These are phyloP conservation scores for Saposhnikovia divaricata DNA, from an alignment of 129 eudicot genomes.

Conservation along the genomic window DNA sequence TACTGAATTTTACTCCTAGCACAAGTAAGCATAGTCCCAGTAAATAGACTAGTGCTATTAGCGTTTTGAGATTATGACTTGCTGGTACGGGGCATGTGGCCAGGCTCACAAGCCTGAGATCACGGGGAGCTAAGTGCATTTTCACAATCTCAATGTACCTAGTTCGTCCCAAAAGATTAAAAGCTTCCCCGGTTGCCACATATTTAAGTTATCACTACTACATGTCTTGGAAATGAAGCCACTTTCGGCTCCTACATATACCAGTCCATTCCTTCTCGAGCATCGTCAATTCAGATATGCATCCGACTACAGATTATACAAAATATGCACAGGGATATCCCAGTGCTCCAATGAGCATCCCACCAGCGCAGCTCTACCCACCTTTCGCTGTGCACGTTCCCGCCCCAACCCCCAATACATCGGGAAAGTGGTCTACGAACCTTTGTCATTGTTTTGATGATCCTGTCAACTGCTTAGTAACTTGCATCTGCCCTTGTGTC, in stretches of 20 bases:
- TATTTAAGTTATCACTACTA: background rate
- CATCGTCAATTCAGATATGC: background rate
- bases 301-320: background rate
- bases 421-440: background rate
- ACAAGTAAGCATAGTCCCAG: background rate
- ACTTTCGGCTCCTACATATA: background rate
- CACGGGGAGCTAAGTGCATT: background rate
- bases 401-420: background rate
- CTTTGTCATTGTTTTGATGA: slow-evolving; percentile 9
- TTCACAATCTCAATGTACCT: slow-evolving; percentile 2
- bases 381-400: background rate
- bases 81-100: background rate
- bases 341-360: background rate
- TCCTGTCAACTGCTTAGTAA: slow-evolving; percentile 7
- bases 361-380: background rate
- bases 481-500: slow-evolving; percentile 8
- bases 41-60: background rate
- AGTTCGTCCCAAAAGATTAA: background rate
- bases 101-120: background rate
- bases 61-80: background rate
- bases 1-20: background rate
- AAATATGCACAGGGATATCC: slow-evolving; percentile 8
- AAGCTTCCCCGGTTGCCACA: background rate
- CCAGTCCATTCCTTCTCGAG: background rate
- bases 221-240: background rate